These are phyloP conservation scores for Calonectria crousiana DNA, from an alignment of 2,329 filamentous ascomycete genomes.

Conservation along the genomic window DNA sequence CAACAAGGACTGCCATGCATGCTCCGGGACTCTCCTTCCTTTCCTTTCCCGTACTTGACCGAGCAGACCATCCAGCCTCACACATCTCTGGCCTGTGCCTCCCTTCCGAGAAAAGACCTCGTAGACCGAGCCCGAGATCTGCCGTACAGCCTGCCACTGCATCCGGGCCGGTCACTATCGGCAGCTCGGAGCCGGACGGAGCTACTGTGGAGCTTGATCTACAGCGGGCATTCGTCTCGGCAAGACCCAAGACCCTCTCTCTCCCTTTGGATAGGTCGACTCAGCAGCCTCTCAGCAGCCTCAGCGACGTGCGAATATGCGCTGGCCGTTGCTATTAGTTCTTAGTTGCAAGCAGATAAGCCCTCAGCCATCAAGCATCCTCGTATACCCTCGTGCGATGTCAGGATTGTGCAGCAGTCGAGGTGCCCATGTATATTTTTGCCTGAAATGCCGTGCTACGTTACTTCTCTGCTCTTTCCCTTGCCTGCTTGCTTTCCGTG, in stretches of 20 bases:
- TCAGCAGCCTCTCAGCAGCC: background rate
- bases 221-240: background rate
- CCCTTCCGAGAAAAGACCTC: background rate
- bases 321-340: background rate
- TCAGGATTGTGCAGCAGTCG: background rate
- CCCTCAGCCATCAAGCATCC: background rate
- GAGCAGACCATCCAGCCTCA: background rate
- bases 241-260: background rate
- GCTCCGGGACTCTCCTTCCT: background rate
- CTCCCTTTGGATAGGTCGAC: background rate
- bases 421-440: background rate
- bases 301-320: background rate
- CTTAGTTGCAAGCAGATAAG: background rate
- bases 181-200: background rate
- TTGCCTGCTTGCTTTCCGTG: background rate
- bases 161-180: background rate
- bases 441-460: background rate
- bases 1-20: background rate
- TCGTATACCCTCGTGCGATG: background rate
- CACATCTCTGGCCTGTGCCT: background rate
- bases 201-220: conserved; percentile 1
- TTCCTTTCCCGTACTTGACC: background rate
- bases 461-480: background rate
- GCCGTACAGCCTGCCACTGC: background rate
- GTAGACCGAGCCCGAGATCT: conserved; percentile 6